Evolutionary conservation across 2,329 filamentous ascomycete genomes (phyloP), one percentile per base, ranked within the genome.

Genomic region (Microdochium bolleyi): DNA sequence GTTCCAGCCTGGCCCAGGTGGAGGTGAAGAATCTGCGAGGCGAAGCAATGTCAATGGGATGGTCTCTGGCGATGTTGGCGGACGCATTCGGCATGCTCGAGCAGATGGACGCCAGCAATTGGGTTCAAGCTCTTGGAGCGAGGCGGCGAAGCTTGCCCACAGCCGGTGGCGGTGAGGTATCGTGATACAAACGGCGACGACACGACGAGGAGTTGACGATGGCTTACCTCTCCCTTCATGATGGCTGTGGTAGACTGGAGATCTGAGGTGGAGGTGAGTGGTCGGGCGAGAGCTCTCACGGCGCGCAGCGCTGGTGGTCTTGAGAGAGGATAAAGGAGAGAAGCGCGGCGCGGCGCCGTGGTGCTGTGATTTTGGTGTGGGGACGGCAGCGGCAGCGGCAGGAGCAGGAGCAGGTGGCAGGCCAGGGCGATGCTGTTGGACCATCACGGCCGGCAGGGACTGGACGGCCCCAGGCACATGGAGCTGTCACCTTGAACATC

Each of bases 1-100:
- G 78, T 82, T 73, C 84, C 85, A 73, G 85, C 84, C 77, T 88
- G 80, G 69, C 80, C 80, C 63, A 83, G 69, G 68, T 84, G 80
- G 67, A 84, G 72, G 72, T 84, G 80, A 72, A 83, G 75, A 71
- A 84, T 77, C 80, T 83, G 48, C 16, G 24, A 49, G 14, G 24
- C 24, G 27, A 49, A 3, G 13, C 19, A 8, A 24, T 11, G 19
- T 49, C 24, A 25, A 27, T 49, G 48, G 24, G 21, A 5, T 49
- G 24, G 3, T 19, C 48, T 49, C 10, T 44, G 24, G 14, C 14
- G 8, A 48, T 16, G 48, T 19, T 30, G 22, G 48, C 3, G 13
- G 8, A 30, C 13, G 48, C 24, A 30, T n/a, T 9, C 3, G 5
- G 24, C 24, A 3, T 27, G 48, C 25, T 30, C 24, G 24, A 22